These are phyloP conservation scores for Fusarium clavum DNA, from an alignment of 2,329 filamentous ascomycete genomes.

Conservation along the genomic window DNA sequence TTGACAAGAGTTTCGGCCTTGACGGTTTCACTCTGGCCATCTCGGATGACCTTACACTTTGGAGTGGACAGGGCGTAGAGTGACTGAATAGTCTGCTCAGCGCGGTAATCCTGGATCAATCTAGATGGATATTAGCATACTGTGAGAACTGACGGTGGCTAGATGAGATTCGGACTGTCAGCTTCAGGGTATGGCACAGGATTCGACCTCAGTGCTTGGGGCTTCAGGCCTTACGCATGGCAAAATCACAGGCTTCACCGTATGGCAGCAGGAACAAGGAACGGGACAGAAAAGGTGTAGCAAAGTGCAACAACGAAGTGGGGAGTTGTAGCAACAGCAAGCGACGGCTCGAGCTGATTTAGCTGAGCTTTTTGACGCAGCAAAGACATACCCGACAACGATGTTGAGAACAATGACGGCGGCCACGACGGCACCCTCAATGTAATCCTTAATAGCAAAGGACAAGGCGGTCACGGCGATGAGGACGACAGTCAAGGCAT, in stretches of 20 bases:
- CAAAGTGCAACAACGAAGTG: constrained; percentile 37
- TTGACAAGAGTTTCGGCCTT: constrained; percentile 70
- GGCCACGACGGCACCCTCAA: constrained; percentile 72
- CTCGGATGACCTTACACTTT: constrained; percentile 68
- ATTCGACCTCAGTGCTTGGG: constrained; percentile 45
- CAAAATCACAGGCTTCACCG: constrained; percentile 48
- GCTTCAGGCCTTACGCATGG: constrained; percentile 43
- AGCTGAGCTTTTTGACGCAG: constrained; percentile 37
- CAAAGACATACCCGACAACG: constrained; percentile 67
- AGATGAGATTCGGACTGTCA: constrained; percentile 39
- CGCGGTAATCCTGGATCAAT: constrained; percentile 70
- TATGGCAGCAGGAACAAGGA: constrained; percentile 41
- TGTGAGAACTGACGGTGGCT: constrained; percentile 26
- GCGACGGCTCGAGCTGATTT: constrained; percentile 38
- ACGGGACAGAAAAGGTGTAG: constrained; percentile 25
- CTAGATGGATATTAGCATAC: constrained; percentile 52
- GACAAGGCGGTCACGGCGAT: constrained; percentile 79
- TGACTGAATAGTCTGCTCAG: constrained; percentile 72
- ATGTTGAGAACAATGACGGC: constrained; percentile 76
- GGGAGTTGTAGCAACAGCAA: constrained; percentile 25
- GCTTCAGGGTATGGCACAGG: constrained; percentile 47
- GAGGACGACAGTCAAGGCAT: constrained; percentile 80
- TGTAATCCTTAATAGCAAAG: constrained; percentile 73
- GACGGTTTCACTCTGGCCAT: constrained; percentile 62
- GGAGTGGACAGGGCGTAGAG: constrained; percentile 69